Evolutionary conservation across 2,329 filamentous ascomycete genomes (phyloP).

Genomic region (Xylaria sp.): DNA sequence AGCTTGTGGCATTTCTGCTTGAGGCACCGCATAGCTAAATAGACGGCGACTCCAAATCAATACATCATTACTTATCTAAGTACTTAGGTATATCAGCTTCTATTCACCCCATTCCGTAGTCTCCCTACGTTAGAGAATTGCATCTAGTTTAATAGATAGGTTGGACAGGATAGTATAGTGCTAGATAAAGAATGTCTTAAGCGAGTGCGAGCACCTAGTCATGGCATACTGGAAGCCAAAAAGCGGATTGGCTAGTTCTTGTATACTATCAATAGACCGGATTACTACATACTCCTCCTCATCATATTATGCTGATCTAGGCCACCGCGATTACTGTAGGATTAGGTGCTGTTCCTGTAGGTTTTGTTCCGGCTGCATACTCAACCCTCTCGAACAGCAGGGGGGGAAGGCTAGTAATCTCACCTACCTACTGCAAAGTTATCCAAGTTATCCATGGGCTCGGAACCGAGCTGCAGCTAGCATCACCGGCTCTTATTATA

Average conservation of each 20-base stretch:
- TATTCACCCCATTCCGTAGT: slow-evolving; percentile 3
- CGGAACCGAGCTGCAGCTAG: slow-evolving; percentile 29
- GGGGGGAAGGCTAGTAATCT: not conserved
- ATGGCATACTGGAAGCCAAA: no score
- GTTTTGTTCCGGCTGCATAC: not conserved
- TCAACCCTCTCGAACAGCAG: slow-evolving; percentile 1
- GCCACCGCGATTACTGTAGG: no score
- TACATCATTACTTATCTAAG: not conserved
- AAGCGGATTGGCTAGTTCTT: not conserved
- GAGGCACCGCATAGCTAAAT: slow-evolving; percentile 25
- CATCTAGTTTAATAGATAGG: no score
- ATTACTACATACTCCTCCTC: no score
- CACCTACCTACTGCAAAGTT: not conserved
- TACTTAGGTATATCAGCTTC: not conserved
- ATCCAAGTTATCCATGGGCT: not conserved
- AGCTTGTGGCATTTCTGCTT: slow-evolving; percentile 38
- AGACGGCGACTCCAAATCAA: no score
- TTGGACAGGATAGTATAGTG: no score
- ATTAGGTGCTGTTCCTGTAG: no score
- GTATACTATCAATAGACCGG: not conserved
- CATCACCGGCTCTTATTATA: not conserved
- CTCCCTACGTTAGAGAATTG: no score
- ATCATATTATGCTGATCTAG: not conserved
- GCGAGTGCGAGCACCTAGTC: not conserved
- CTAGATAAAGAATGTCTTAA: no score